Evolutionary conservation across 768 basidiomycete genomes (phyloP), one percentile per base, ranked within the genome.

Genomic region (Russula virescens): DNA sequence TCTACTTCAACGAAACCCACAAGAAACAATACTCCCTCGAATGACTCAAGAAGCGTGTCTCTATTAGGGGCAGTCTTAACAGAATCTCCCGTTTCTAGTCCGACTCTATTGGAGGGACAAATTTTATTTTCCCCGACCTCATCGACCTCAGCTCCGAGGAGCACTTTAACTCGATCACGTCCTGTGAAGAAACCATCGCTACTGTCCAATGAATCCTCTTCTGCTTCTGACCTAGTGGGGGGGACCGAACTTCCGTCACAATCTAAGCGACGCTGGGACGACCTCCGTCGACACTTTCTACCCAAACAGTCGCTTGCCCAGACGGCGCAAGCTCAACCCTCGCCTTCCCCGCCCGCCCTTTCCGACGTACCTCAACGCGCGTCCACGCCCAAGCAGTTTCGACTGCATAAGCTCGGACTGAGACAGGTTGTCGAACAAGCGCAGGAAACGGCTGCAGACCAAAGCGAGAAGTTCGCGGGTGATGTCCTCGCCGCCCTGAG

Each of bases 391-490:
- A 64, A 67, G 7, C 75, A 74, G 55, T 83, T 81, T 38, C 76
- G 81, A 16, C 70, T 86, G 34, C 77, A 74, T 14, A 71, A 78
- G 50, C 71, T 85, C 14, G 84, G 81, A 1, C 83, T 87, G 65
- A 78, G 78, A 51, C 84, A 88, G 25, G 82, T 87, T 14, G 86
- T 88, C 1, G 87, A 89, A 38, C 79, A 83, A 60, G 86, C 76
- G 3, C 79, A 79, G 28, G 84, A 83, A 58, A 75, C 77, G 45
- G 74, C 75, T 21, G 72, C 76, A 0, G 81, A 84, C 47, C 81
- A 84, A 52, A 72, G 73, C 18, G 77, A 76, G 16, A 79, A 75
- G 66, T 80, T 88, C 53, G 76, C 80, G 5, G 79, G 80, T 57
- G 86, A 87, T 40, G 74, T 90, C 3, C 74, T 79, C 63, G 79